Base-by-base conservation (phyloP, 768 basidiomycete genomes). In the Tulasnella sp. region DNA sequence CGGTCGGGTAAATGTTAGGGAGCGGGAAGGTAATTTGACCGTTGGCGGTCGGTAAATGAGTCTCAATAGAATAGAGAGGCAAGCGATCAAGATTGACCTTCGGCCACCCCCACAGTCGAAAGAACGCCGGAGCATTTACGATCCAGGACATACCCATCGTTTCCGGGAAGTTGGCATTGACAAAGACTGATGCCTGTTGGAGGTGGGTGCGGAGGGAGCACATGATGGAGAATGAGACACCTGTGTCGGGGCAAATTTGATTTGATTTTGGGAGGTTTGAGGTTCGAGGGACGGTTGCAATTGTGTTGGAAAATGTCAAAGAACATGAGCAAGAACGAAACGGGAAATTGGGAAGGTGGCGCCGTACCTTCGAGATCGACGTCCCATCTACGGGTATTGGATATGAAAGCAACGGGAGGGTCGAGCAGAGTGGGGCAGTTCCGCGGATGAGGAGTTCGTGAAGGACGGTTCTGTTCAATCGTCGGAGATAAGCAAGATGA, bases 141-240 rank as follows among this genome's bases (percentile, higher is more conserved):
- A 95, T 76, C 79, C 80, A 80, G n/a, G 79, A 78, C n/a, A 70
- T 67, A 40, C 40, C 54, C 34, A 73, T 45, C 3, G 72, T 67
- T 82, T 94, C 93, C 1, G 93, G 92, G 81, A 94, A 94, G 79
- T 93, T 90, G 9, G 91, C 91, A 0, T 91, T 92, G 0, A 91
- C 91, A 54, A 94, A 86, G 25, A 84, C 84, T 64, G 90, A 90
- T 0, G 93, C 91, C 80, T 93, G 90, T 78, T 92, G 90, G 22
- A 94, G 87, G 81, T 93, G 92, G 64, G 81, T 83, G 31, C 92
- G 88, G 34, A 93, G 86, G 52, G 85, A 83, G 91, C 92, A 94
- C 84, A 94, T 87, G 0, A 87, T 84, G 39, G 84, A 81, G 6
- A 94, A 83, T 7, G 91, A 88, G 76, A 90, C 87, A 58, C 84